A percentile compares a stretch with the other conserved stretches of the same genome.
phyloP scores from a whole-genome alignment of 768 basidiomycete species.

The Cystobasidium onofrii region DNA sequence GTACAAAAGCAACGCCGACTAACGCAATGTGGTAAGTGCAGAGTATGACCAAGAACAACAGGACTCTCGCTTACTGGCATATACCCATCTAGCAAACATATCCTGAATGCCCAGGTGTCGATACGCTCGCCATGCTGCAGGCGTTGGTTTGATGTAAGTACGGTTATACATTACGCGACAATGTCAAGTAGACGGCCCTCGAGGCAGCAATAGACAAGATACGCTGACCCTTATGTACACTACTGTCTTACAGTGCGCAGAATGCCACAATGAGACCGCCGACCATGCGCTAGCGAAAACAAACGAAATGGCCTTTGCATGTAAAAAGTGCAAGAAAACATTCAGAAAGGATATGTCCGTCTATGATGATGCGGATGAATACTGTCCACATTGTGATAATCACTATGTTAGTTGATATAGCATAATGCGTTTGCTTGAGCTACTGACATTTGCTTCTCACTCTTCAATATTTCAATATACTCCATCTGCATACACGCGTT shows the following conservation, averaged over 20 bases:
- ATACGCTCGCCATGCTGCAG: constrained; percentile 96
- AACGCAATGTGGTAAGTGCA: neutral
- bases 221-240: too few species aligned
- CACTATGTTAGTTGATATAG: constrained; percentile 90
- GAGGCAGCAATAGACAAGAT: too few species aligned
- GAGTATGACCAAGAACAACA: neutral
- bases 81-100: constrained; percentile 64
- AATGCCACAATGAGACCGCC: constrained; percentile 82
- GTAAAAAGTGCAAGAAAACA: constrained; percentile 89
- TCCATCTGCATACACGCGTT: too few species aligned
- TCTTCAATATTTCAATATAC: too few species aligned
- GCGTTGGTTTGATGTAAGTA: constrained; percentile 74
- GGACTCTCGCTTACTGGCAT: neutral
- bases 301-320: constrained; percentile 72
- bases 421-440: neutral
- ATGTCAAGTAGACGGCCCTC: neutral
- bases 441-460: too few species aligned
- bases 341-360: constrained; percentile 87
- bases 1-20: too few species aligned
- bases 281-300: constrained; percentile 66
- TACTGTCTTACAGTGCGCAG: too few species aligned
- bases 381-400: constrained; percentile 96
- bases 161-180: neutral
- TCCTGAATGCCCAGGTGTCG: constrained; percentile 90
- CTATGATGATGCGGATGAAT: constrained; percentile 96